phyloP scores from a whole-genome alignment of 2,329 filamentous ascomycete genomes.

The Huntiella bhutanensis region DNA sequence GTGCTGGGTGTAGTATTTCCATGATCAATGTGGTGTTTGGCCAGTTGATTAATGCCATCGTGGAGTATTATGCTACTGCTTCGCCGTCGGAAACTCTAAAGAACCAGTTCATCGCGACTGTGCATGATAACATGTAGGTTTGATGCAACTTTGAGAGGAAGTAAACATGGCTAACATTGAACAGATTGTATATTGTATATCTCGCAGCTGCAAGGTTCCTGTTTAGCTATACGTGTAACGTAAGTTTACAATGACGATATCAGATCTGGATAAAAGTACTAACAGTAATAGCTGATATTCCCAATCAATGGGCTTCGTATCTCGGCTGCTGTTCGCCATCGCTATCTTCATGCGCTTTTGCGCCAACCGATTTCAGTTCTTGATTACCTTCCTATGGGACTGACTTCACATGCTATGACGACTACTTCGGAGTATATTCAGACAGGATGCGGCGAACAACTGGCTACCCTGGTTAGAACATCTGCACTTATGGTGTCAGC shows the following conservation, averaged over 20 bases:
- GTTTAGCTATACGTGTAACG: constrained; percentile 18
- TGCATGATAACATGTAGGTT: constrained; percentile 1
- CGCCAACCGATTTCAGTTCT: constrained; percentile 28
- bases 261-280: neutral
- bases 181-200: constrained; percentile 14
- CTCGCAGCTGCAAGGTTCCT: constrained; percentile 19
- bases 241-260: constrained; percentile 13
- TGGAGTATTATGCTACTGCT: constrained; percentile 1
- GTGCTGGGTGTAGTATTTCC: constrained; percentile 15
- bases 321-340: constrained; percentile 28
- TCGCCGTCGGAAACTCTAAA: neutral
- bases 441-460: constrained; percentile 33
- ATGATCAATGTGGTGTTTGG: constrained; percentile 21
- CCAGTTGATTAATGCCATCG: constrained; percentile 4
- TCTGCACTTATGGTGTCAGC: constrained; percentile 24
- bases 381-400: constrained; percentile 29
- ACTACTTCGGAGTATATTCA: constrained; percentile 33
- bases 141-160: neutral
- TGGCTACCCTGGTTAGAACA: constrained; percentile 25
- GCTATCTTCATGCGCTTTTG: constrained; percentile 30
- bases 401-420: constrained; percentile 32
- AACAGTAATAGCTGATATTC: constrained; percentile 15
- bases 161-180: neutral
- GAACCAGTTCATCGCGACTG: neutral
- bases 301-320: constrained; percentile 30